These are phyloP conservation scores for Ascochyta rabiei DNA, from an alignment of 2,329 filamentous ascomycete species.

Conservation along the genomic window DNA sequence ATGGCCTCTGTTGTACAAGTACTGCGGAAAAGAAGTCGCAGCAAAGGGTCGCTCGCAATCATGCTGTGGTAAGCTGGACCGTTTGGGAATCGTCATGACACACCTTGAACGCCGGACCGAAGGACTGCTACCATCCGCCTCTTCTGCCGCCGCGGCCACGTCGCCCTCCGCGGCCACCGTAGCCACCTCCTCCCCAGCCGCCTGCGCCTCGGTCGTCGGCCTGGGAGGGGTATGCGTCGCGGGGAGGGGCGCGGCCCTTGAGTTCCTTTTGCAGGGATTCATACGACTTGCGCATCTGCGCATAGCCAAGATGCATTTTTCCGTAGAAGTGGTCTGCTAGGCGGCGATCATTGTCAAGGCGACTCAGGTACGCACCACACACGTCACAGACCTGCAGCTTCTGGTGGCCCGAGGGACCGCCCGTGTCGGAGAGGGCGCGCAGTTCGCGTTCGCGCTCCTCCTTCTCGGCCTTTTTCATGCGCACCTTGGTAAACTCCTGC, in stretches of 20 bases:
- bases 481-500: conserved; percentile 86
- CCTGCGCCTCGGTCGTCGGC: conserved; percentile 34
- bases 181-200: conserved; percentile 29
- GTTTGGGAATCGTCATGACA: conserved; percentile 43
- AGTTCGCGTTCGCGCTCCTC: conserved; percentile 85
- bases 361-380: conserved; percentile 89
- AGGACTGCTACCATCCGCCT: conserved; percentile 38
- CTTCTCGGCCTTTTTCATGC: conserved; percentile 79
- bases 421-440: conserved; percentile 88
- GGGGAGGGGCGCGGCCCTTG: conserved; percentile 70
- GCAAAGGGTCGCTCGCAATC: conserved; percentile 26
- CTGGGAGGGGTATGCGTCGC: conserved; percentile 41
- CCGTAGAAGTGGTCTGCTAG: conserved; percentile 98
- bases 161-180: conserved; percentile 34
- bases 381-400: conserved; percentile 99
- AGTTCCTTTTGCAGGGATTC: conserved; percentile 87
- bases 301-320: conserved; percentile 98
- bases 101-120: conserved; percentile 44
- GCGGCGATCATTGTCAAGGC: conserved; percentile 91
- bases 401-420: conserved; percentile 91
- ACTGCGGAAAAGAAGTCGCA: conserved; percentile 23
- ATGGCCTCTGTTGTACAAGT: conserved; percentile 35
- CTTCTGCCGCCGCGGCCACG: conserved; percentile 35
- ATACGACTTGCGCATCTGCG: conserved; percentile 94
- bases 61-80: conserved; percentile 42